These are phyloP conservation scores for Mycena rosella DNA, from an alignment of 768 basidiomycete genomes.

Conservation along the genomic window DNA sequence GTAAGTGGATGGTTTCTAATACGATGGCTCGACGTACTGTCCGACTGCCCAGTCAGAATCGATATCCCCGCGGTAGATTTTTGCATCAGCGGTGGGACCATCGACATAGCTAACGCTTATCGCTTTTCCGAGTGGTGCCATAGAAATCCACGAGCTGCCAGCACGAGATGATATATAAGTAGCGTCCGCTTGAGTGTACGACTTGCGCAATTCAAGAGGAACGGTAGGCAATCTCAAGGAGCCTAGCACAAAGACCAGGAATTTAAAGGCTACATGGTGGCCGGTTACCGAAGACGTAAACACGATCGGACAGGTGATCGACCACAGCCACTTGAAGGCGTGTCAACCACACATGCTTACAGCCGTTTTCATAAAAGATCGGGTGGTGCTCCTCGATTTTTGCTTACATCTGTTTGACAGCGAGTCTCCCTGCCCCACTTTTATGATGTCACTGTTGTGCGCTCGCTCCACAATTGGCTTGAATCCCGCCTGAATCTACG, in stretches of 20 bases:
- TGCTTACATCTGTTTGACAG: too few relatives aligned
- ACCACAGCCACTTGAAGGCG: too few relatives aligned
- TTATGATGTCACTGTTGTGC: too few relatives aligned
- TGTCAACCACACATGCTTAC: too few relatives aligned
- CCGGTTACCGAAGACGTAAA: background rate
- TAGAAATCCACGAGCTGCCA: constrained; percentile 23
- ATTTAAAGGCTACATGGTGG: background rate
- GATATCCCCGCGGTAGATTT: constrained; percentile 53
- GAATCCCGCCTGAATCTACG: too few relatives aligned
- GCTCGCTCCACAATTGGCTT: too few relatives aligned
- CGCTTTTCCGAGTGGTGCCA: constrained; percentile 58
- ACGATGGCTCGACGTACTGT: constrained; percentile 51
- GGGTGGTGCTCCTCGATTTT: too few relatives aligned
- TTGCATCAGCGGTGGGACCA: constrained; percentile 25
- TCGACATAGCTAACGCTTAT: constrained; percentile 40
- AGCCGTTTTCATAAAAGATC: too few relatives aligned
- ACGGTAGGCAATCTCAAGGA: background rate
- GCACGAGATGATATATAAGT: background rate
- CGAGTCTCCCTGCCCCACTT: too few relatives aligned
- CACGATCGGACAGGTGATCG: constrained; percentile 3
- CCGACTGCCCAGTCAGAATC: constrained; percentile 61
- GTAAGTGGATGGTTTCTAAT: background rate
- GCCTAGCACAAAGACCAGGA: too few relatives aligned
- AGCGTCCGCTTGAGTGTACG: background rate
- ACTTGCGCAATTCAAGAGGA: background rate